phyloP scores from a whole-genome alignment of 225 moss, liverwort and hornwort genomes.

The Anthoceros angustus region DNA sequence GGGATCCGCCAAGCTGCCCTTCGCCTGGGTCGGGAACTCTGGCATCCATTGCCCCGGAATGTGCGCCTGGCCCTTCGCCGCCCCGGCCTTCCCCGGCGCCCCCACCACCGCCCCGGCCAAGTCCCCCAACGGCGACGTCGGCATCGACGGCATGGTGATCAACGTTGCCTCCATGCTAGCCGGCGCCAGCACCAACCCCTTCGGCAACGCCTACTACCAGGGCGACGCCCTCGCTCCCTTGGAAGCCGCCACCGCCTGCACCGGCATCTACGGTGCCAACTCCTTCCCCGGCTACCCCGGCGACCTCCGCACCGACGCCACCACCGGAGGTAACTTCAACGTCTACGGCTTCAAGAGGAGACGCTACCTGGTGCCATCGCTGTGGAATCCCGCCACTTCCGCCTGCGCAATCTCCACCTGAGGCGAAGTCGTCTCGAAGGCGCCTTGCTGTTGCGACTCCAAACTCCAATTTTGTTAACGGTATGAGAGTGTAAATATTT shows the following conservation, averaged over 20 bases:
- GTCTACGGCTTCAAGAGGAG: constrained; percentile 16
- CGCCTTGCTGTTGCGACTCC: constrained; percentile 18
- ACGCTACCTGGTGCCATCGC: constrained; percentile 26
- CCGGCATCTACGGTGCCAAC: constrained; percentile 15
- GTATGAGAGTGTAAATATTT: no score
- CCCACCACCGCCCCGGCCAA: constrained; percentile 4
- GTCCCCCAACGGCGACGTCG: constrained; percentile 27
- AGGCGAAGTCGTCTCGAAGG: no score
- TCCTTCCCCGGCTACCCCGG: constrained; percentile 29
- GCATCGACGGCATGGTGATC: constrained; percentile 36
- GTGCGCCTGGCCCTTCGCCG: constrained; percentile 24
- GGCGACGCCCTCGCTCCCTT: constrained; percentile 18
- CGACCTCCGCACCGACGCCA: constrained; percentile 18
- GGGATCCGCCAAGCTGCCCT: constrained; percentile 8
- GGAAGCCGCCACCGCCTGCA: constrained; percentile 25
- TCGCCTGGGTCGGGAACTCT: constrained; percentile 18
- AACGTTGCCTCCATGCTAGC: constrained; percentile 23
- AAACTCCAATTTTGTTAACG: no score
- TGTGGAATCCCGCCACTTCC: constrained; percentile 15
- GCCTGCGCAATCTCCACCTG: not conserved
- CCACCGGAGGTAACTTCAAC: constrained; percentile 29
- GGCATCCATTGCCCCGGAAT: constrained; percentile 13
- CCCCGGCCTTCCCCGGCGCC: constrained; percentile 1
- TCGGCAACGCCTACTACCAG: constrained; percentile 22
- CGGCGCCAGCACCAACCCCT: constrained; percentile 31